Base-by-base conservation (phyloP, 2,329 filamentous ascomycete species). In the Stemphylium beticola region DNA sequence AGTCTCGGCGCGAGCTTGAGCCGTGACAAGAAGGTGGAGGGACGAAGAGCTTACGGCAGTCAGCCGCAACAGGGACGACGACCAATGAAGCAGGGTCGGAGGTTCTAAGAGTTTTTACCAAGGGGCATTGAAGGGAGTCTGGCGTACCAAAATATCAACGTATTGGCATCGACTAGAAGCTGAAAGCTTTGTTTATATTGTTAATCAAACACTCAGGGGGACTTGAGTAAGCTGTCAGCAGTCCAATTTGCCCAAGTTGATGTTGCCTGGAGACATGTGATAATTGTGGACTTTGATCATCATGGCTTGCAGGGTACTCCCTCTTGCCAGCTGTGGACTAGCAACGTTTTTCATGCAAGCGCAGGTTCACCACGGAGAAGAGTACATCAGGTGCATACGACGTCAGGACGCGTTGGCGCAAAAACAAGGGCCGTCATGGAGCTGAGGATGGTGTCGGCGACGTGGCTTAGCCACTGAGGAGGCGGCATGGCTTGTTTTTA, bases 1-100 rank as follows among this genome's bases (percentile, higher is more conserved):
- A 86, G 85, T 42, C 79, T 96, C 11, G 90, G 90, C 0, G 86
- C 90, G 4, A 90, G 91, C 71, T 84, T 95, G 86, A 83, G 85
- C 68, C 81, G 87, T 62, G 90, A 90, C 78, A 90, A 90, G 78
- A 81, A 78, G 39, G 74, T 83, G 57, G 82, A 84, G 44, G 85
- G 85, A 34, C 80, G 91, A 65, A 81, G 88, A 68, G 83, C 84
- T 10, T 95, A 93, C 71, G 91, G 91, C 43, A 92, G 88, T 68
- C 91, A 96, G 78, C 90, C 89, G 31, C 83, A 82, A 68, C 88
- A 67, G 76, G 80, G 77, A 17, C 76, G 81, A 64, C 82, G 81
- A 66, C 72, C 73, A 15, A 85, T 83, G 69, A 82, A 83, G 74
- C 77, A 81, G 24, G 51, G 51, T 29, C 55, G 78, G 53, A 61